Evolutionary conservation across 1,284 basidiomycete genomes (phyloP).

Genomic region (Tilletia caries): DNA sequence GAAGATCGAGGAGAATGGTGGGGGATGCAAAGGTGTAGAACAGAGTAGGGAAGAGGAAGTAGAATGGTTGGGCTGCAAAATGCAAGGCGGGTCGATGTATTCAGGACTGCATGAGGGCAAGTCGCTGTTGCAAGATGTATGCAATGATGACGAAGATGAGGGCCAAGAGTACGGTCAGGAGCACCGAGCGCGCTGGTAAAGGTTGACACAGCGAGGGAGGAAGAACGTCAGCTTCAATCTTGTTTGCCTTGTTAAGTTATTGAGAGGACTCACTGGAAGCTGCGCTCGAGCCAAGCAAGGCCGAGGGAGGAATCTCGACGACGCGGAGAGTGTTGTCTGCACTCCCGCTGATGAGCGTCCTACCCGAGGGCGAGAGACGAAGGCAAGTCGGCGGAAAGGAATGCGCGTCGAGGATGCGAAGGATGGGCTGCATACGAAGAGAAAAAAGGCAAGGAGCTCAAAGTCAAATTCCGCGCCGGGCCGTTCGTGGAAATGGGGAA

Average conservation of each 20-base stretch:
- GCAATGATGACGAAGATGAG: conserved; percentile 4
- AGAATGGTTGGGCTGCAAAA: too few relatives aligned
- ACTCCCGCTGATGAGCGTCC: conserved; percentile 82
- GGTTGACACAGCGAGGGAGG: background rate
- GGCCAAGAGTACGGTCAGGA: background rate
- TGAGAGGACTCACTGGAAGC: background rate
- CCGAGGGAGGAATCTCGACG: conserved; percentile 57
- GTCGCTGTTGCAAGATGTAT: conserved; percentile 9
- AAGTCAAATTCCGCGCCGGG: background rate
- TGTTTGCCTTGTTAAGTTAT: background rate
- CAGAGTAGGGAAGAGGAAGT: too few relatives aligned
- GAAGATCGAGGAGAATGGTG: too few relatives aligned
- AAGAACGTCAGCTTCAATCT: background rate
- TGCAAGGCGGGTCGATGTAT: too few relatives aligned
- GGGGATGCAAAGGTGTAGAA: too few relatives aligned
- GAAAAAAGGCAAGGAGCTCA: too few relatives aligned
- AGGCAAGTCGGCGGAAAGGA: conserved; percentile 89
- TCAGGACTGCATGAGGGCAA: conserved; percentile 1
- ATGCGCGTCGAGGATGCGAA: conserved; percentile 86
- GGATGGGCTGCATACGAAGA: conserved; percentile 64
- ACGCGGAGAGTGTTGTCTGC: conserved; percentile 85
- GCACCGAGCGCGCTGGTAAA: background rate
- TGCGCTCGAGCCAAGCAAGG: background rate
- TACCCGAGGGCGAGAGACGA: conserved; percentile 77
- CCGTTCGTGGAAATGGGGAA: too few relatives aligned